phyloP scores from a whole-genome alignment of 495 filamentous ascomycete genomes.

The Lasiosphaeria miniovina region DNA sequence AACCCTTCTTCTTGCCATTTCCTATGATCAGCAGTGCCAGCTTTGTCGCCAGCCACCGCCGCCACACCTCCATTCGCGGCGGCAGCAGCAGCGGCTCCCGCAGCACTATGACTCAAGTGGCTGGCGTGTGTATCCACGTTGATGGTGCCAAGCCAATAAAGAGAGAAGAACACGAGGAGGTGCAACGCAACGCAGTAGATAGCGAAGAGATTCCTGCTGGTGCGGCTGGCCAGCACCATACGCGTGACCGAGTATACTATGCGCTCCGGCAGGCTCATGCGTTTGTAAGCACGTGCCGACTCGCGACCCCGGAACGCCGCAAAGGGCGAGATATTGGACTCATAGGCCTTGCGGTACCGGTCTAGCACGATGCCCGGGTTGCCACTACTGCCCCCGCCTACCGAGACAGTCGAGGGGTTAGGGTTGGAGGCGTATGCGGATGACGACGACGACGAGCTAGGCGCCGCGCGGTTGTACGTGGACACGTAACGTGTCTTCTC shows the following conservation, averaged over 20 bases:
- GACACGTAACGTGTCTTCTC: conserved; percentile 97
- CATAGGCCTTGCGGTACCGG: conserved; percentile 89
- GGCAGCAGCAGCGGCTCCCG: conserved; percentile 27
- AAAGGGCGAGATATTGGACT: conserved; percentile 92
- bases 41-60: conserved; percentile 17
- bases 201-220: conserved; percentile 93
- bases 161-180: conserved; percentile 75
- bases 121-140: conserved; percentile 38
- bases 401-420: conserved; percentile 64
- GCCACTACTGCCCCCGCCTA: conserved; percentile 44
- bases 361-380: conserved; percentile 66
- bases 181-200: conserved; percentile 88
- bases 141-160: conserved; percentile 75
- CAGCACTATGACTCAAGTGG: conserved; percentile 32
- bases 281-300: conserved; percentile 85
- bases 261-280: conserved; percentile 89
- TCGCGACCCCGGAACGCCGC: conserved; percentile 91
- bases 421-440: conserved; percentile 70
- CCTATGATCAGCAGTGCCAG: conserved; percentile 17
- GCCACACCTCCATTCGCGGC: conserved; percentile 18
- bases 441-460: conserved; percentile 62
- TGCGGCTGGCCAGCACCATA: conserved; percentile 84
- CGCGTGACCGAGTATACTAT: conserved; percentile 87
- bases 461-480: conserved; percentile 71
- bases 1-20: conserved; percentile 42